Evolutionary conservation across 2,329 filamentous ascomycete genomes (phyloP).

Genomic region (Lizonia empirigonia): DNA sequence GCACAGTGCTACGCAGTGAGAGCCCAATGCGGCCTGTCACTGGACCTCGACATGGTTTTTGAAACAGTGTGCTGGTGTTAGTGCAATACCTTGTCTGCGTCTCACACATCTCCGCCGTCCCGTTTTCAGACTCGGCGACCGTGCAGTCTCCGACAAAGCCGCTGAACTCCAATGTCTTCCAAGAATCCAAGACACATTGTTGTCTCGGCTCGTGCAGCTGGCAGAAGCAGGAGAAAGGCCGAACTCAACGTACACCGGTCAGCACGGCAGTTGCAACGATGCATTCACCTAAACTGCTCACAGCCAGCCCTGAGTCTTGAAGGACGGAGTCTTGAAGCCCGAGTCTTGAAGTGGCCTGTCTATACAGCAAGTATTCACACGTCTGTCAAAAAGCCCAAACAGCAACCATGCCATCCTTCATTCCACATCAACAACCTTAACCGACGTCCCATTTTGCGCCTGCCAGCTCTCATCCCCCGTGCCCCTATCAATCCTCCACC

Average conservation of each 20-base stretch:
- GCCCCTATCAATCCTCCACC: background rate
- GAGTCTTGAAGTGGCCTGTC: background rate
- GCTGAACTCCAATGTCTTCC: background rate
- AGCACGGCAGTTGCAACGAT: background rate
- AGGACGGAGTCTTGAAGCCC: no score
- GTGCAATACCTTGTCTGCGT: no score
- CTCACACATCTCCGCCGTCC: background rate
- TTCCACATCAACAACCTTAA: background rate
- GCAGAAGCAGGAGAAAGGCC: no score
- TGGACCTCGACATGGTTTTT: slow-evolving; percentile 2
- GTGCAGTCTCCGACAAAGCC: background rate
- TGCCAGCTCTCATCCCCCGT: background rate
- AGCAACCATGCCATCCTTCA: background rate
- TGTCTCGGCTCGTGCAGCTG: background rate
- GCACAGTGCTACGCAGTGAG: slow-evolving; percentile 13
- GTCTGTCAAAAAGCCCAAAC: no score
- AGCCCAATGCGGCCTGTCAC: slow-evolving; percentile 4
- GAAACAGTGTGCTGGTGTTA: no score
- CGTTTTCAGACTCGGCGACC: background rate
- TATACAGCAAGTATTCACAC: no score
- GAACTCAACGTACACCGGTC: no score
- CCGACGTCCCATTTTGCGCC: background rate
- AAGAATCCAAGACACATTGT: no score
- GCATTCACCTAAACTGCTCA: background rate
- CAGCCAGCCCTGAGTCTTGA: no score